Percentiles rank a stretch among this genome's conserved stretches.
Evolutionary conservation across 305 asterid genomes (phyloP).

Genomic region (Solanum hybrid): DNA sequence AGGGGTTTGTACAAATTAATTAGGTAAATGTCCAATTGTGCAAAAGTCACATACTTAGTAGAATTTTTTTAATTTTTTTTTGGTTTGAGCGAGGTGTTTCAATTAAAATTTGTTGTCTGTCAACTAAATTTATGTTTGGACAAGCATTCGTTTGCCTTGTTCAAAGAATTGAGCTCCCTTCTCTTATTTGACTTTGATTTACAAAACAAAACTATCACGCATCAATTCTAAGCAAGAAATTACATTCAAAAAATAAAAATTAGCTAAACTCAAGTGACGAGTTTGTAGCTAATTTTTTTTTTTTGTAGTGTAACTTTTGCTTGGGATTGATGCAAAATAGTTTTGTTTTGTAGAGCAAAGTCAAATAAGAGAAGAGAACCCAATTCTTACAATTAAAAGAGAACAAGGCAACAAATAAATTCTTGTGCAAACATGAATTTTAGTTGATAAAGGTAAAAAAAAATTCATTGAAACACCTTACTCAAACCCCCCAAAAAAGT

Average conservation of each 20-base stretch:
- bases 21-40: background rate
- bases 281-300: background rate
- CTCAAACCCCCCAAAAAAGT: background rate
- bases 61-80: background rate
- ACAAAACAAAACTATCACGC: background rate
- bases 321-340: background rate
- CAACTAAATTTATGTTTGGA: background rate
- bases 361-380: background rate
- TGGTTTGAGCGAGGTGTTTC: background rate
- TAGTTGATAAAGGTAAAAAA: background rate
- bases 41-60: background rate
- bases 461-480: background rate
- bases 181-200: background rate
- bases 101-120: background rate
- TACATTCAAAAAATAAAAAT: background rate
- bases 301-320: background rate
- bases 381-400: background rate
- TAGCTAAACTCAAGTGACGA: background rate
- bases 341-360: background rate
- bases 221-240: background rate
- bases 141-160: background rate
- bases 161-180: background rate
- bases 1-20: background rate
- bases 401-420: background rate
- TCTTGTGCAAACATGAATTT: background rate